Evolutionary conservation across 2,329 filamentous ascomycete genomes (phyloP).

Genomic region (Hysterium pulicare): DNA sequence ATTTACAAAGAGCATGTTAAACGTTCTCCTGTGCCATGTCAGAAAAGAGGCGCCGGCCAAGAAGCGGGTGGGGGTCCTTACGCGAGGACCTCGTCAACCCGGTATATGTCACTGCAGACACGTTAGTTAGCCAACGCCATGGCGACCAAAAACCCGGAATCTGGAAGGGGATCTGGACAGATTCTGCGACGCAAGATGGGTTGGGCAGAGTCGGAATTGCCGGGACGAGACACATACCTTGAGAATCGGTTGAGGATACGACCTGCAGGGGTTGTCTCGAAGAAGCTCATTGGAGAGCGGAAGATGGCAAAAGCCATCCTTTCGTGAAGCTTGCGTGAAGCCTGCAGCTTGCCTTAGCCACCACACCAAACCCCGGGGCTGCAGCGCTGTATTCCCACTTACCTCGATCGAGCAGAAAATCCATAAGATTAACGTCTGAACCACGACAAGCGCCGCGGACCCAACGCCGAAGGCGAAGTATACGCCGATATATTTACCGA

Average conservation of each 20-base stretch:
- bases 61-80: conserved; percentile 30
- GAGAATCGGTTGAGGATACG: conserved; percentile 96
- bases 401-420: conserved; percentile 99
- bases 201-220: conserved; percentile 3
- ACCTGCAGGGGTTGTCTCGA: conserved; percentile 95
- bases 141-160: conserved; percentile 3
- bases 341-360: conserved; percentile 47
- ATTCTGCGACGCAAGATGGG: conserved; percentile 1
- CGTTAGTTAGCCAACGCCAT: conserved; percentile 17
- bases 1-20: conserved; percentile 76
- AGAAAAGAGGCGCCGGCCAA: conserved; percentile 13
- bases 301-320: conserved; percentile 97
- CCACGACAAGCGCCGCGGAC: conserved; percentile 75
- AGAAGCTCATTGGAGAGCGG: conserved; percentile 97
- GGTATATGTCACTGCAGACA: conserved; percentile 64
- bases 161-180: conserved; percentile 5
- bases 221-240: conserved; percentile 53
- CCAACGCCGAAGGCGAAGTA: conserved; percentile 95
- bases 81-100: conserved; percentile 87
- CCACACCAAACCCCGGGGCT: conserved; percentile 7
- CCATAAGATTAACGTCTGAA: conserved; percentile 94
- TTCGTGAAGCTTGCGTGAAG: conserved; percentile 93
- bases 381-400: conserved; percentile 31
- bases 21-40: conserved; percentile 61
- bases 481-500: conserved; percentile 89